Conservation (phyloP, 2,329 filamentous ascomycete genomes). For the Fusarium phyllophilum region DNA sequence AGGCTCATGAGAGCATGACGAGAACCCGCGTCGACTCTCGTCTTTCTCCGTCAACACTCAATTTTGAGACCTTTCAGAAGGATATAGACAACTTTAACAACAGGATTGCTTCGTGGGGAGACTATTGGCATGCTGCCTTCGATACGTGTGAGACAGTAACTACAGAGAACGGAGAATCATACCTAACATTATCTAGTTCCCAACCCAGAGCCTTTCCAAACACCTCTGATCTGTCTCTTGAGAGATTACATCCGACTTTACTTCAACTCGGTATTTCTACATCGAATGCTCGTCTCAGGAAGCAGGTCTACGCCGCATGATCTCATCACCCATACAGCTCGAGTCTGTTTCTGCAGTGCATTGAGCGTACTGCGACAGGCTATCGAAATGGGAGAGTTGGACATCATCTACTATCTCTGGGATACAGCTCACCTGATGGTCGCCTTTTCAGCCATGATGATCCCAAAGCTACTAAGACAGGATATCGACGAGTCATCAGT, state of each 20-base stretch:
- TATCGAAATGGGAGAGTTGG: not conserved
- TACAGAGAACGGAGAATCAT: not conserved
- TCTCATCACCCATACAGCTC: not conserved
- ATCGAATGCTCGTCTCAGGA: not conserved
- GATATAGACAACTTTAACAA: not conserved
- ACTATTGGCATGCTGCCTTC: not conserved
- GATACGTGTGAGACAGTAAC: not conserved
- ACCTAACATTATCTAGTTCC: not conserved
- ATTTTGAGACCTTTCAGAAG: not conserved
- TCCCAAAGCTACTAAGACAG: not conserved
- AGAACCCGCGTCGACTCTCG: fast-evolving
- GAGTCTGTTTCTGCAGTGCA: not conserved
- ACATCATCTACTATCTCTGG: slow-evolving; percentile 1
- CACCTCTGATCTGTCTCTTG: not conserved
- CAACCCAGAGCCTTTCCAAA: not conserved
- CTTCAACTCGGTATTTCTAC: not conserved
- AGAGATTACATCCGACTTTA: not conserved
- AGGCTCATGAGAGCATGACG: not conserved
- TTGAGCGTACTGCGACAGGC: not conserved
- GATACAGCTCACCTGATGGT: not conserved
- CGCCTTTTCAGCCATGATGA: not conserved
- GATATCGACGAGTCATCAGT: not conserved
- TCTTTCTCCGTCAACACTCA: fast-evolving
- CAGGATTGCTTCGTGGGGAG: not conserved
- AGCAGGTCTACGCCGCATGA: not conserved